phyloP scores from a whole-genome alignment of 352 stramenopile species.

The Phytophthora sp. region DNA sequence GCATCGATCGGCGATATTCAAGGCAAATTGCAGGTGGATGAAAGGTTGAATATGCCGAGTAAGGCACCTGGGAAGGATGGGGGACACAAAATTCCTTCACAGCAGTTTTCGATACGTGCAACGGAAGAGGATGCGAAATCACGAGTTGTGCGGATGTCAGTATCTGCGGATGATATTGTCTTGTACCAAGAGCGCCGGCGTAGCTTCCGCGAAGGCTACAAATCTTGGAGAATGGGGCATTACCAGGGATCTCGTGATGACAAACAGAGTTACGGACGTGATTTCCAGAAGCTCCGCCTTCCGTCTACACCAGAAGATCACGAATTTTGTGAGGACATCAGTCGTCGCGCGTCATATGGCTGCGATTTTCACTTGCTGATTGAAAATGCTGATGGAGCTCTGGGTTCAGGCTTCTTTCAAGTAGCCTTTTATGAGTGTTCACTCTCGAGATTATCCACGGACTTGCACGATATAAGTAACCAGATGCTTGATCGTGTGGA shows the following conservation, averaged over 20 bases:
- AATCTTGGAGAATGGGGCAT: constrained; percentile 86
- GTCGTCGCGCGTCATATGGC: constrained; percentile 55
- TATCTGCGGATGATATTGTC: constrained; percentile 86
- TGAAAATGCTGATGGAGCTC: constrained; percentile 48
- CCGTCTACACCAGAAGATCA: constrained; percentile 74
- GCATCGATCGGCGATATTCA: constrained; percentile 14
- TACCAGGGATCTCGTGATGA: constrained; percentile 75
- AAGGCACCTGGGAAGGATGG: constrained; percentile 23
- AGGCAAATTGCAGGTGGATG: constrained; percentile 9
- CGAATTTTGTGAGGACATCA: constrained; percentile 80
- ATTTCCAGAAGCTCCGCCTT: constrained; percentile 54
- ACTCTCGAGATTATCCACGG: constrained; percentile 56
- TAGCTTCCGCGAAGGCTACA: constrained; percentile 86
- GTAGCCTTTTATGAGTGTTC: constrained; percentile 90
- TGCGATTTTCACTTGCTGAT: constrained; percentile 85
- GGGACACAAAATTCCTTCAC: constrained; percentile 6
- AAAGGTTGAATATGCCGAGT: constrained; percentile 5
- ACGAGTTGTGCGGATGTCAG: constrained; percentile 59
- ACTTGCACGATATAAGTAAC: constrained; percentile 42
- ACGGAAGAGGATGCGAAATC: constrained; percentile 37
- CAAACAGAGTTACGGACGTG: constrained; percentile 57
- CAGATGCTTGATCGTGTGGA: constrained; percentile 34
- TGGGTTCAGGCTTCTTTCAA: constrained; percentile 84
- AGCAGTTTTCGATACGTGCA: constrained; percentile 41
- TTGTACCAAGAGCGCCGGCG: constrained; percentile 80